Base-by-base conservation (phyloP, 768 basidiomycete genomes). In the Candolleomyces aberdarensis region DNA sequence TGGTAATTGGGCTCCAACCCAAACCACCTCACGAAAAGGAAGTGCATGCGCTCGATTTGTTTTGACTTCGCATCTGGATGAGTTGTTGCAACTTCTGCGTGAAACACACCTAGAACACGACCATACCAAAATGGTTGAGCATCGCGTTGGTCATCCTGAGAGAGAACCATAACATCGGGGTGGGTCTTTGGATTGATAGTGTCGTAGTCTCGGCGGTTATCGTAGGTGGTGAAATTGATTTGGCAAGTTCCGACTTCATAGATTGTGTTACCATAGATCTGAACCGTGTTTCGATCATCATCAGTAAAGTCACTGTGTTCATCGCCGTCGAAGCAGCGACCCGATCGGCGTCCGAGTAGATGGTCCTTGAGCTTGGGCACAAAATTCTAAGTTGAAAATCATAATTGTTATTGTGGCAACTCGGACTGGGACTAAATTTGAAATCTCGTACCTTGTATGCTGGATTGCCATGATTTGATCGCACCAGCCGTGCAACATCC, bases 11-110 rank as follows among this genome's bases (percentile, higher is more conserved):
- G 63, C 32, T 80, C 74, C 0, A 58, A 49, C 1, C 71, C 70
- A 50, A 78, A 70, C 76, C 78, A 79, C 0, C 68, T 66, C 0
- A 83, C 76, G 67, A 76, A 82, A 1, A 83, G 61, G 17, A 83
- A 74, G 1, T 78, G 70, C 65, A 82, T 48, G 6, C 31, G 22
- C 41, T 43, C 15, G 5, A 19, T 5, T 1, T 31, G 26, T 1
- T 11, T 43, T 3, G 22, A 31, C 10, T 20, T 32, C 20, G 44
- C 43, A n/a, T 32, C 32, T 22, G 56, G 22, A 36, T 49, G 43
- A 1, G 11, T 49, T 26, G 11, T 31, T 10, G 10, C 17, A 14
- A 70, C 64, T 26, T 61, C 56, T 7, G 68, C 66, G 51, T 70
- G 68, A 49, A 58, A 70, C 26, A 70, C 51, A 0, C 66, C 63